Base-by-base conservation (phyloP, 768 basidiomycete genomes). In the Hydnum rufescens region DNA sequence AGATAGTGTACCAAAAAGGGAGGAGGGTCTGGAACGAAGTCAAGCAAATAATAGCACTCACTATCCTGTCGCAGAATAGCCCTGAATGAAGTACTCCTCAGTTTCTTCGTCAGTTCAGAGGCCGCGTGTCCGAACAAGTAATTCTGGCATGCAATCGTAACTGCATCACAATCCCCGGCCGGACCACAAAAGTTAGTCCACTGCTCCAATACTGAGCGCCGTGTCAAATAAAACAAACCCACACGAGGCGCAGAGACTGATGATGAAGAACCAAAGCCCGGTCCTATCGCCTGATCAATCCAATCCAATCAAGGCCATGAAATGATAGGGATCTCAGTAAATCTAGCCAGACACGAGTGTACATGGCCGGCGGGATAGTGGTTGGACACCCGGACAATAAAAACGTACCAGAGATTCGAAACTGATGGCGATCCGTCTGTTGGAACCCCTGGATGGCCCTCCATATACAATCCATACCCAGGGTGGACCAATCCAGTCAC, bases 41-140 rank as follows among this genome's bases (percentile, higher is more conserved):
- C n/a, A n/a, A n/a, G 32, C 47, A 4, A 36, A 31, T 18, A 22
- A 8, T 25, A 50, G 28, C 16, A 59, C 61, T 30, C 51, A 54
- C 65, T 60, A 53, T 68, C 66, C 31, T 65, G 64, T 36, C 63
- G 57, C 13, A 68, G 52, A 25, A 64, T 60, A 22, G 65, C 57
- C 18, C 51, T 50, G 57, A 68, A 68, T 29, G 54, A 53, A 22
- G 62, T 49, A 16, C 49, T 60, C 31, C 66, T 58, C 2, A 68
- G 54, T 34, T 64, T 64, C 51, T 58, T 58, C 32, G 64, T 62
- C 8, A 68, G 54, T 22, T 65, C 67, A 4, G 85, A 77, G 32
- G 87, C 84, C 4, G 84, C 69, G 1, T 68, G 63, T 4, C 75
- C 67, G 61, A 88, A 89, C 44, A 75, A 65, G 60, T 73, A 82